phyloP scores from a whole-genome alignment of 371 early-diverging fungal species.

The Capillidium rhysosporum region DNA sequence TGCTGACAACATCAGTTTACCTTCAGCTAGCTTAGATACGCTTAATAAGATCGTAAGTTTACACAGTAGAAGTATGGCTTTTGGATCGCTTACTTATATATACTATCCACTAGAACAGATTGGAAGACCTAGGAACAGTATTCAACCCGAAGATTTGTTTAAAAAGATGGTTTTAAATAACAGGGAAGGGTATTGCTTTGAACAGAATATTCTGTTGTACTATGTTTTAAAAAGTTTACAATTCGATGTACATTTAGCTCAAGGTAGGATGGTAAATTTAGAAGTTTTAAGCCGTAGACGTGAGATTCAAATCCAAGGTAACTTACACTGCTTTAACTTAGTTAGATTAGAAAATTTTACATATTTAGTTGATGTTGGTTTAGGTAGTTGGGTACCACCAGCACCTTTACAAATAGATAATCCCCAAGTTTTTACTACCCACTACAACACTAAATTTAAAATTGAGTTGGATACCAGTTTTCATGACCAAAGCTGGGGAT shows the following conservation, averaged over 20 bases:
- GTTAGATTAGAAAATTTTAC: not conserved
- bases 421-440: too few species aligned
- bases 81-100: too few species aligned
- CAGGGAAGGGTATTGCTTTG: conserved; percentile 7
- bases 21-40: too few species aligned
- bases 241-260: not conserved
- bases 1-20: too few species aligned
- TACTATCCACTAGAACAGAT: too few species aligned
- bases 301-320: not conserved
- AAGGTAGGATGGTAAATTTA: not conserved
- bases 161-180: not conserved
- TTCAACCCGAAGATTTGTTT: not conserved
- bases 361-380: not conserved
- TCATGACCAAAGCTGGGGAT: too few species aligned
- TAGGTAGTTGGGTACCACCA: not conserved
- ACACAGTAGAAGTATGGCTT: too few species aligned
- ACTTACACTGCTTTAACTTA: not conserved
- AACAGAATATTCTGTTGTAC: not conserved
- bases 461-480: too few species aligned
- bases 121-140: too few species aligned
- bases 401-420: not conserved
- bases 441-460: too few species aligned
- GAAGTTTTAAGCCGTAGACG: not conserved
- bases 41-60: too few species aligned
- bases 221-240: not conserved